Percentiles rank a stretch among this genome's conserved stretches.
Conservation (phyloP, 768 basidiomycete genomes). For the Kwoniella bestiolae region DNA sequence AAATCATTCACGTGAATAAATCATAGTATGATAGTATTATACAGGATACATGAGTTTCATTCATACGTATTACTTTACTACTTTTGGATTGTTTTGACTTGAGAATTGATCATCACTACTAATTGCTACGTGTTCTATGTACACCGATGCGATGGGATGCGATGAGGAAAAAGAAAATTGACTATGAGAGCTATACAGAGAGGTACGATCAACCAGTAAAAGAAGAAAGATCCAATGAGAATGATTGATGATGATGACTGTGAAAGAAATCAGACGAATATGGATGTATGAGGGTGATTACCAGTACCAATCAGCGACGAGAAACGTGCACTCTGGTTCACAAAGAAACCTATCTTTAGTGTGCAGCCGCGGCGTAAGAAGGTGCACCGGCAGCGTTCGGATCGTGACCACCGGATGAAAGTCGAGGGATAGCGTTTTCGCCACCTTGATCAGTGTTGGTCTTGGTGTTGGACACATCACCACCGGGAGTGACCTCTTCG, state of each 20-base stretch:
- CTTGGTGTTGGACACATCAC: neutral
- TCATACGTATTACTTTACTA: neutral
- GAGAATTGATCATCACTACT: too few species aligned
- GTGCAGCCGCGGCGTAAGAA: conserved; percentile 33
- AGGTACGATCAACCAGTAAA: neutral
- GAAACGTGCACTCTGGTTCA: too few species aligned
- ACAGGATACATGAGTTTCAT: conserved; percentile 5
- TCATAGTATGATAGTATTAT: neutral
- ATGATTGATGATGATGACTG: neutral
- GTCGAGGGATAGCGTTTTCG: conserved; percentile 17
- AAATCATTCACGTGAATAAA: neutral
- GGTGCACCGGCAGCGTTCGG: conserved; percentile 39
- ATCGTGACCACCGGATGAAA: conserved; percentile 41
- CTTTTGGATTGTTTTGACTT: neutral
- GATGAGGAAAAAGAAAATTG: neutral
- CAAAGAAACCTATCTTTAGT: neutral
- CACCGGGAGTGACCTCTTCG: conserved; percentile 1
- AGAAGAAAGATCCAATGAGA: neutral
- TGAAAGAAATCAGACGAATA: too few species aligned
- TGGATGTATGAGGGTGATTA: neutral
- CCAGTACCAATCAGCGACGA: too few species aligned
- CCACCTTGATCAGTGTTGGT: conserved; percentile 14
- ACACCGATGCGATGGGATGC: neutral
- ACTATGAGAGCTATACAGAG: neutral
- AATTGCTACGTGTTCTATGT: neutral